These are phyloP conservation scores for Trichophyton benhamiae DNA, from an alignment of 2,329 filamentous ascomycete genomes.

Conservation along the genomic window DNA sequence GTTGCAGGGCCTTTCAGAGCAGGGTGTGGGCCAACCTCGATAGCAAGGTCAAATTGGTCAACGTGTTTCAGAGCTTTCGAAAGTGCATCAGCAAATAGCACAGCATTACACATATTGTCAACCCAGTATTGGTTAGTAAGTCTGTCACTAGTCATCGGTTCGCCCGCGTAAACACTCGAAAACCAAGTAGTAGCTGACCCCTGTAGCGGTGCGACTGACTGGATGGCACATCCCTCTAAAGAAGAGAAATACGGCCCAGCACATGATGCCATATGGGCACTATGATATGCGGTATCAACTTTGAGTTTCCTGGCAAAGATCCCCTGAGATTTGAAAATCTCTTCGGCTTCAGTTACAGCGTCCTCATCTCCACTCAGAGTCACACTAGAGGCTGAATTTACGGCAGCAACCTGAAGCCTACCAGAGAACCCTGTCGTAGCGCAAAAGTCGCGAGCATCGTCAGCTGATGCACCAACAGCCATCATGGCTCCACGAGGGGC, in stretches of 20 bases:
- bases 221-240: background rate
- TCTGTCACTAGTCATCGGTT: conserved; percentile 15
- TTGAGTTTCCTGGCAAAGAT: conserved; percentile 31
- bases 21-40: conserved; percentile 29
- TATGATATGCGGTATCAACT: conserved; percentile 36
- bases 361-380: conserved; percentile 35
- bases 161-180: conserved; percentile 19
- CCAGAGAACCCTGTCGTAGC: conserved; percentile 18
- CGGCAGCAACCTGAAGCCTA: conserved; percentile 23
- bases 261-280: conserved; percentile 27
- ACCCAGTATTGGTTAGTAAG: conserved; percentile 25
- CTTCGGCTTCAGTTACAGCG: conserved; percentile 23
- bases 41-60: conserved; percentile 9
- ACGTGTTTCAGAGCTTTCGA: background rate
- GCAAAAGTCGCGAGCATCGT: conserved; percentile 25
- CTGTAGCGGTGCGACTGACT: background rate
- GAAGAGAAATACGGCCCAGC: conserved; percentile 14
- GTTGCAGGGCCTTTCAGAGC: conserved; percentile 23
- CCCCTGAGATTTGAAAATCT: conserved; percentile 22
- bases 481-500: conserved; percentile 36
- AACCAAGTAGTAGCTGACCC: conserved; percentile 17
- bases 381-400: conserved; percentile 32
- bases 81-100: conserved; percentile 26
- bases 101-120: conserved; percentile 26
- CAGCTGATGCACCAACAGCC: conserved; percentile 30